Base-by-base conservation (phyloP, 345 rosid species). In the Stellera chamaejasme region DNA sequence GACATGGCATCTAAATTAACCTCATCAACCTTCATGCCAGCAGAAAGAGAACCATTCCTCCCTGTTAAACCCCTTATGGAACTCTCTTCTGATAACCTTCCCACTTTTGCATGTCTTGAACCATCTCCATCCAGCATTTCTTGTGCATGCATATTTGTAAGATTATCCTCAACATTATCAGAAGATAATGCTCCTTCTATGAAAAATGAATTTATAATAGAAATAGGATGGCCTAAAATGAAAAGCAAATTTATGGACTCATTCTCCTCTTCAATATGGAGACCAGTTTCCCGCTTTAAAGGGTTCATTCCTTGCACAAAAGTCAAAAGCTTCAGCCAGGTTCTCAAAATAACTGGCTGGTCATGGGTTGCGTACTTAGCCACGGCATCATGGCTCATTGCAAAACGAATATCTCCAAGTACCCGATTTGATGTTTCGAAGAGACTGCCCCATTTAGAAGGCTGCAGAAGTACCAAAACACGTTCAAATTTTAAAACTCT, bases 241-340 rank as follows among this genome's bases (percentile, higher is more conserved):
- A 92, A 84, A 73, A 78, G 83, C 5, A 60, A 59, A 68, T 78
- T 77, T 59, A 69, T 69, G 60, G 71, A 64, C 16, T 84, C 97
- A 66, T 70, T 74, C 62, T 88, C 97, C 56, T 84, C 97, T 15
- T 87, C 96, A 43, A 79, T 50, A 69, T 62, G 86, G 61, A 72
- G 69, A 58, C 91, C 96, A 48, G 82, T 81, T 77, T 92, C 98
- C 80, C 97, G 86, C 80, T 82, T 92, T 48, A 77, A 60, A 56
- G 91, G 87, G 70, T 76, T 70, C 80, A 88, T 79, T 59, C 97
- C 98, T 73, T 92, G 98, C 70, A 84, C 72, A 75, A 75, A 88
- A 62, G 78, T 66, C 72, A 92, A 72, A 67, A 92, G 87, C 66
- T 54, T 67, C 82, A 92, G 73, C 97, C 98, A 88, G 55, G 86